phyloP scores from a whole-genome alignment of 2,329 filamentous ascomycete species.

The Blastomyces silverae region DNA sequence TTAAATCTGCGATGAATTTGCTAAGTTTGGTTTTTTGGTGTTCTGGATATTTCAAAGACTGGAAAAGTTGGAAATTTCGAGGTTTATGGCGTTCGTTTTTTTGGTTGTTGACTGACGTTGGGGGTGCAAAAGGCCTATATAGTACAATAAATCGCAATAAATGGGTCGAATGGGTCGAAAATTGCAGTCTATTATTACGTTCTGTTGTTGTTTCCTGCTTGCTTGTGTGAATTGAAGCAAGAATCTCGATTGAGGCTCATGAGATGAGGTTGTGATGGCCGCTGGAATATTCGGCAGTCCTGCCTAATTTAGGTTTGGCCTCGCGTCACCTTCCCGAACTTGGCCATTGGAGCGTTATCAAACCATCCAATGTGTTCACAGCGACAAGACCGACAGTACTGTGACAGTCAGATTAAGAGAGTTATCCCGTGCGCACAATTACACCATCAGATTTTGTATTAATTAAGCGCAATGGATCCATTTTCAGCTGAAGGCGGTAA shows the following conservation, averaged over 20 bases:
- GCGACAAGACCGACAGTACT: not conserved
- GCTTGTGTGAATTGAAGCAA: not conserved
- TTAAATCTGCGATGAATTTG: not conserved
- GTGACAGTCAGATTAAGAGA: not conserved
- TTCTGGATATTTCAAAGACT: not conserved
- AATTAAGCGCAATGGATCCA: conserved; percentile 48
- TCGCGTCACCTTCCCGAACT: not conserved
- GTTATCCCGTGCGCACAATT: not conserved
- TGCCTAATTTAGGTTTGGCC: not conserved
- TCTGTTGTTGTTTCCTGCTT: not conserved
- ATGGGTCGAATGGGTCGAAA: not conserved
- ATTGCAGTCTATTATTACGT: not conserved
- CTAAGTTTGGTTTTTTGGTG: not conserved
- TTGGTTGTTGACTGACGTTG: not conserved
- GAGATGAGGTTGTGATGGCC: not conserved
- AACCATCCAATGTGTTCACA: not conserved
- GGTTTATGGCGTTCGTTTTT: not conserved
- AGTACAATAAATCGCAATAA: not conserved
- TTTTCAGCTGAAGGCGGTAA: conserved; percentile 58
- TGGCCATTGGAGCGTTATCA: not conserved
- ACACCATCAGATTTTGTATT: not conserved
- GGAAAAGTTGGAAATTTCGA: not conserved
- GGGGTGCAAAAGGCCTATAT: not conserved
- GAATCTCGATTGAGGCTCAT: not conserved
- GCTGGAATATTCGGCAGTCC: not conserved